Evolutionary conservation across 208 protist genomes (phyloP), one percentile per base, ranked within the genome.

Genomic region (Tetramitus jugosus): DNA sequence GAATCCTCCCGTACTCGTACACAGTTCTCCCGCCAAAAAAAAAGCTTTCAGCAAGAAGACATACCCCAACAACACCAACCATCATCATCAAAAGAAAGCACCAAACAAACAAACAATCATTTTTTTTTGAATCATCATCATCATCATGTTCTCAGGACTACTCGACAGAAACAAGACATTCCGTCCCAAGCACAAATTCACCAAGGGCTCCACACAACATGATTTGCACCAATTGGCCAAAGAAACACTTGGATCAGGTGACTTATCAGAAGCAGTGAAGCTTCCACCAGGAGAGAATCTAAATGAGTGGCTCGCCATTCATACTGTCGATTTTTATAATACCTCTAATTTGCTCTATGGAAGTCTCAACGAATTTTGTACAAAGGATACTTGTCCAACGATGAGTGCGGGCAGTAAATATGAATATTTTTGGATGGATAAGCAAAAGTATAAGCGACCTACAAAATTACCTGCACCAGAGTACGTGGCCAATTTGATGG

Each of bases 271-370:
- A 45, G 95, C 95, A 0, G 96, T 99, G 23, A 84, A 88, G 49
- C 85, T 98, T 1, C 97, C 97, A 20, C 85, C 90, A 14, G 92
- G 95, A 20, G 97, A 98, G 64, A 94, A 98, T 77, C 64, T 95
- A 23, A 93, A 97, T 82, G 93, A 98, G 82, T 99, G 97, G 96
- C 87, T 98, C 14, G 96, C 95, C 3, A 93, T 98, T 3, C 94
- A 97, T 84, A 98, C 95, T 1, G 91, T 98, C 3, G 97, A 99
- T 81, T 99, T 99, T 82, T 99, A 98, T 90, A 99, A 99, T 87
- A 97, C 98, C 76, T 97, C 97, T 8, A 98, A 98, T 80, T 89
- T 99, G 60, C 83, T 99, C 31, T 99, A 99, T 81, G 95, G 94
- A 71, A 97, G 93, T 0, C 90, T 99, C 53, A 97, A 96, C n/a